phyloP scores from a whole-genome alignment of 2,329 filamentous ascomycete species.

The Phyllosticta paracitricarpa region DNA sequence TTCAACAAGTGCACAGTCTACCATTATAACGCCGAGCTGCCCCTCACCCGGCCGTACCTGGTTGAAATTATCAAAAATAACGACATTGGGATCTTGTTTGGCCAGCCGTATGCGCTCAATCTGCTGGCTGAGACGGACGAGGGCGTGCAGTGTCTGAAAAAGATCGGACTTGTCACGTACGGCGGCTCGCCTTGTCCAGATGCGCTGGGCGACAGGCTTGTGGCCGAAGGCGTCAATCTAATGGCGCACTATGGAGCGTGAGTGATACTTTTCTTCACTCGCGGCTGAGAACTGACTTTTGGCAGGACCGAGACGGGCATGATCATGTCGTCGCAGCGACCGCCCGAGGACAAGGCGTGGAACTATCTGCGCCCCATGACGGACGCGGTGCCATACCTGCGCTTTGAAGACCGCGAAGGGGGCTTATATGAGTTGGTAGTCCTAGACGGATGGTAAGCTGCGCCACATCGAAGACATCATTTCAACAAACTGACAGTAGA shows the following conservation, averaged over 20 bases:
- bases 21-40: conserved; percentile 5
- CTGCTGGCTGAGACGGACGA: conserved; percentile 49
- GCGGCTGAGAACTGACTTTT: conserved; percentile 1
- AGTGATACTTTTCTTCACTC: conserved; percentile 16
- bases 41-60: conserved; percentile 17
- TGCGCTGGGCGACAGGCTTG: conserved; percentile 45
- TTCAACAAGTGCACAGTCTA: conserved; percentile 2
- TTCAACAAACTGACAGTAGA: conserved; percentile 28
- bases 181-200: conserved; percentile 51
- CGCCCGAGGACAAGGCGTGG: conserved; percentile 47
- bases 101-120: conserved; percentile 57
- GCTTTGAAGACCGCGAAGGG: conserved; percentile 24
- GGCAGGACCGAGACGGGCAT: conserved; percentile 50
- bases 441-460: conserved; percentile 19
- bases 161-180: conserved; percentile 45
- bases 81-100: conserved; percentile 46
- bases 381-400: conserved; percentile 30
- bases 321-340: conserved; percentile 51
- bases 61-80: conserved; percentile 15
- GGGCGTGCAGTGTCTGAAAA: conserved; percentile 41
- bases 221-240: conserved; percentile 45
- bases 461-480: background rate
- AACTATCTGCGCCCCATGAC: conserved; percentile 44
- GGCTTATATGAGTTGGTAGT: conserved; percentile 29
- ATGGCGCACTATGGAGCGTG: conserved; percentile 48